Evolutionary conservation across 495 filamentous ascomycete genomes (phyloP), one percentile per base, ranked within the genome.

Genomic region (Hypomontagnella submonticulosa): DNA sequence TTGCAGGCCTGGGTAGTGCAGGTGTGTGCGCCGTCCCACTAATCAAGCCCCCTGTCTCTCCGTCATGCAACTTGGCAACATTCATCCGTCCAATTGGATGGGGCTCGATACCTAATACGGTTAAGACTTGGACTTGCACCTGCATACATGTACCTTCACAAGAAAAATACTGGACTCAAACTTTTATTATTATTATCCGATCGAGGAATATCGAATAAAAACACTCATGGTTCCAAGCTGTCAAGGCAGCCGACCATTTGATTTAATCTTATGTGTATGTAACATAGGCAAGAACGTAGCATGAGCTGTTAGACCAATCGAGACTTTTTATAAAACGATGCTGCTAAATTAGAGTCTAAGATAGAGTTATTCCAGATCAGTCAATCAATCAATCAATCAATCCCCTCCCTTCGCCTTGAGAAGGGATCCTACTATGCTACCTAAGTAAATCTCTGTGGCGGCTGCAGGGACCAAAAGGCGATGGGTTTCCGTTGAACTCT

Each of bases 61-160:
- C 60, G 44, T 64, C 56, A 69, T 69, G 66, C 66, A 63, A 69
- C 66, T 69, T 69, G 66, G 66, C 66, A 69, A 64, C 43, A 69
- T 61, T 69, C 66, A 63, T 63, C 59, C 65, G 50, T 54, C 60
- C 60, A 64, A 69, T 69, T 61, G 56, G 55, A 64, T 34, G 54
- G 32, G 44, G 30, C 18, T 34, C 56, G 16, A 43, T 56, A 63
- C 60, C 60, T 53, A 44, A 69, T 69, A 46, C 44, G 66, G 60
- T 63, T 56, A 63, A 69, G 55, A 52, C 23, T 33, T 49, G 49
- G 49, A 53, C 57, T 27, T 64, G 30, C 57, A 66, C 57, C 63
- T 61, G 56, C 63, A 66, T 66, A 53, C 13, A 34, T 27, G 40
- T 44, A 51, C 33, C 32, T 40, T 30, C 18, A 27, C 0, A 9